These are phyloP conservation scores for Salix exigua DNA, from an alignment of 345 rosid species.

Conservation along the genomic window DNA sequence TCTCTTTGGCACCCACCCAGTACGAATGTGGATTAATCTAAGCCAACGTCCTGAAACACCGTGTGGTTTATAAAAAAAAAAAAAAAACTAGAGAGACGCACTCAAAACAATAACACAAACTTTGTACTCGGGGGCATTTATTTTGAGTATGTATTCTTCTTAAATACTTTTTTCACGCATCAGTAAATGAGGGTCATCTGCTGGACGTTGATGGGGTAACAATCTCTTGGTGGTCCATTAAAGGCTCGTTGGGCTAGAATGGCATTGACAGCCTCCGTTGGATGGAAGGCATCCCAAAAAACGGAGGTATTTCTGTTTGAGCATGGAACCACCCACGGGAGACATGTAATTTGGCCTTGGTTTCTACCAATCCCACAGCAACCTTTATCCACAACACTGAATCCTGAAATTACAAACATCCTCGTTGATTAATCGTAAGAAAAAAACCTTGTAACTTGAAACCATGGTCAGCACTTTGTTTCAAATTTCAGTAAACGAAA, in stretches of 20 bases:
- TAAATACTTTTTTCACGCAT: background rate
- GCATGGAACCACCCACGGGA: conserved; percentile 44
- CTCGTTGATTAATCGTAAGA: too few species aligned
- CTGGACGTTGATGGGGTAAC: conserved; percentile 71
- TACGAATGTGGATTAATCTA: too few species aligned
- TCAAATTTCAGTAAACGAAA: too few species aligned
- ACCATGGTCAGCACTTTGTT: too few species aligned
- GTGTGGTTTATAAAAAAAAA: too few species aligned
- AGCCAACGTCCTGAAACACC: too few species aligned
- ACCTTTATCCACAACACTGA: conserved; percentile 34
- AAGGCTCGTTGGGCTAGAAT: conserved; percentile 31
- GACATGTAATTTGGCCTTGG: conserved; percentile 50
- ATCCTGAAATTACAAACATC: conserved; percentile 26
- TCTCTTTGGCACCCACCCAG: too few species aligned
- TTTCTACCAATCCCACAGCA: conserved; percentile 52
- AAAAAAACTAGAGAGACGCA: too few species aligned
- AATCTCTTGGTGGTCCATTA: conserved; percentile 40
- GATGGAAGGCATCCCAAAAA: conserved; percentile 62
- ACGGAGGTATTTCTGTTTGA: conserved; percentile 32
- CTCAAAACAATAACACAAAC: too few species aligned
- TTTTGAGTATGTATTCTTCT: too few species aligned
- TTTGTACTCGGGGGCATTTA: conserved; percentile 21
- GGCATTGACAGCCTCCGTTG: conserved; percentile 46
- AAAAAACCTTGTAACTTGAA: too few species aligned
- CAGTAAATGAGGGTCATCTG: conserved; percentile 52